These are phyloP conservation scores for Climacium dendroides DNA, from an alignment of 225 moss, liverwort and hornwort species.

Conservation along the genomic window DNA sequence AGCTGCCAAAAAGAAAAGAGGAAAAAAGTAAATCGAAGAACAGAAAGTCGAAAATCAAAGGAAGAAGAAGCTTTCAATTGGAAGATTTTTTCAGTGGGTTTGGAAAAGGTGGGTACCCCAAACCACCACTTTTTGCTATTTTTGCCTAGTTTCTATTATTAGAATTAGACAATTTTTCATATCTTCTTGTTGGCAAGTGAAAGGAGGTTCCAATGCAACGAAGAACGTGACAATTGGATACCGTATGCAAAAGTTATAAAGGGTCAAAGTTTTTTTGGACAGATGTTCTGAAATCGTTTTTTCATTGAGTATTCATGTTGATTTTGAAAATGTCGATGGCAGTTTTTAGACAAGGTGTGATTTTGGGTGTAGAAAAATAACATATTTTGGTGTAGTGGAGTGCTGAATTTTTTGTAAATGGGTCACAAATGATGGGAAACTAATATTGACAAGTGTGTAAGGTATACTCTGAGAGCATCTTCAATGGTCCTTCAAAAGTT, in stretches of 20 bases:
- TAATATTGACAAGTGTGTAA: not conserved
- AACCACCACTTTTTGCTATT: too few relatives aligned
- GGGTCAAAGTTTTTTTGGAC: not conserved
- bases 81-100: not conserved
- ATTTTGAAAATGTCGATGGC: not conserved
- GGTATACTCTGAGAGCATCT: not conserved
- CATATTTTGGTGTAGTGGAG: not conserved
- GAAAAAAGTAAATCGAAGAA: not conserved
- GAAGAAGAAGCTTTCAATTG: not conserved
- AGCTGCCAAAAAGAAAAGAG: not conserved
- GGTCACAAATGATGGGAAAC: not conserved
- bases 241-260: not conserved
- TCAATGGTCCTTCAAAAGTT: not conserved
- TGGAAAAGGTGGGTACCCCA: too few relatives aligned
- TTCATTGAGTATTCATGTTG: not conserved
- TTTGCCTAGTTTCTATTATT: too few relatives aligned
- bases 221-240: not conserved
- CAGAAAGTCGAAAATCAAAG: not conserved
- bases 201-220: accelerated
- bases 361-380: not conserved
- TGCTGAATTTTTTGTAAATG: not conserved
- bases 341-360: accelerated
- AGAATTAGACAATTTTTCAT: too few relatives aligned
- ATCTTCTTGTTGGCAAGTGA: not conserved
- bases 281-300: not conserved